Evolutionary conservation across 2,329 filamentous ascomycete genomes (phyloP), one percentile per base, ranked within the genome.

Genomic region (Aspergillus clavatus): DNA sequence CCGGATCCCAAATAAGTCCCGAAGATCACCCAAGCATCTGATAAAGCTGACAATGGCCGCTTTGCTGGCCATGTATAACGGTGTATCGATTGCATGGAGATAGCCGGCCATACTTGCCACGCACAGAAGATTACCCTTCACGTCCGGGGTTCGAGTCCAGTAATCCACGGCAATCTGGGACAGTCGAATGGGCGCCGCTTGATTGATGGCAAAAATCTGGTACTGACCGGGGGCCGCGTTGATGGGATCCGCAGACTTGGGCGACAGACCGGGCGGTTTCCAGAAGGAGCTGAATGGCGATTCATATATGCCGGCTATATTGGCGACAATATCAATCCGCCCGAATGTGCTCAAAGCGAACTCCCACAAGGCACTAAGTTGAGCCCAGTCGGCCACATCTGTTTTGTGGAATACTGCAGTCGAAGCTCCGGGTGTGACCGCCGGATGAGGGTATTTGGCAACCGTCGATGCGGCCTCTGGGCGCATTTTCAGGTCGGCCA

Each of bases 111-210:
- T 23, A 18, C 42, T 43, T 14, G 42, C 21, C 16, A 43, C 31
- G 4, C 21, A 29, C 0, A 43, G 14, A 14, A 38, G 31, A n/a
- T 43, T 43, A 4, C 42, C 42, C 19, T 39, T 38, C 11, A 38
- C 7, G 7, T 43, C 21, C 3, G 42, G 35, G 11, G 42, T 42
- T 10, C 21, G 31, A 23, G 27, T 19, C 44, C 44, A 46, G 46
- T 60, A 59, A 28, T 59, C 48, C n/a, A 60, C 27, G 10, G 56
- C 56, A 26, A 58, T 52, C 50, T 60, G 57, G 3, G 56, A 42
- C 4, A 59, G 42, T 7, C 56, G 47, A 19, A 59, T 55, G 2
- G 57, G 56, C 0, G 47, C 56, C 7, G 51, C 44, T 18, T 40
- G 28, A 45, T 60, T 60, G 40, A 57, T 41, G 16, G 46, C 50